A percentile compares a stretch with the other conserved stretches of the same genome.
Evolutionary conservation across 768 basidiomycete species (phyloP).

Genomic region (Cyclocybe cylindracea): DNA sequence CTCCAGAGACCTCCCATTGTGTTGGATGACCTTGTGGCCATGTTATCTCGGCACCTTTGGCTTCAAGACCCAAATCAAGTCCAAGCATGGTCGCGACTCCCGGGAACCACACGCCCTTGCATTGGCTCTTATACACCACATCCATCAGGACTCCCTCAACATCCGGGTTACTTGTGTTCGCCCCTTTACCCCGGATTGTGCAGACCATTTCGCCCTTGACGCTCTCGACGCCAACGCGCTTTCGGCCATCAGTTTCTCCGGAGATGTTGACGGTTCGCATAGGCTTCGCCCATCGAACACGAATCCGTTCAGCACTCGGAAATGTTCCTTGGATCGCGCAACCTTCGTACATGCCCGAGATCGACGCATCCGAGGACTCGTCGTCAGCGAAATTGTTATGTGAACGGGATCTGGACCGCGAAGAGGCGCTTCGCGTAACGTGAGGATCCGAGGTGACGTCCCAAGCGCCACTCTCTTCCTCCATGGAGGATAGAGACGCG

Average conservation of each 20-base stretch:
- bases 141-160: slow-evolving; percentile 61
- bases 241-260: slow-evolving; percentile 50
- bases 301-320: slow-evolving; percentile 73
- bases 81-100: slow-evolving; percentile 83
- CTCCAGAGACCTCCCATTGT: slow-evolving; percentile 66
- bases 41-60: slow-evolving; percentile 65
- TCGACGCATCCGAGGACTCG: slow-evolving; percentile 75
- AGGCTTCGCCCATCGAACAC: slow-evolving; percentile 78
- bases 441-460: slow-evolving; percentile 77
- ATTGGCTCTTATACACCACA: slow-evolving; percentile 71
- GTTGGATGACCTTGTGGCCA: slow-evolving; percentile 57
- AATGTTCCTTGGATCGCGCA: slow-evolving; percentile 78
- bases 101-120: slow-evolving; percentile 79
- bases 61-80: slow-evolving; percentile 71
- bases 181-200: slow-evolving; percentile 51
- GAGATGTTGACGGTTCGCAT: slow-evolving; percentile 47
- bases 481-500: slow-evolving; percentile 75
- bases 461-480: slow-evolving; percentile 70
- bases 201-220: slow-evolving; percentile 70
- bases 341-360: slow-evolving; percentile 54
- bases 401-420: slow-evolving; percentile 57
- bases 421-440: slow-evolving; percentile 56
- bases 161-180: slow-evolving; percentile 33
- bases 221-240: slow-evolving; percentile 69
- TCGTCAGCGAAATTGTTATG: slow-evolving; percentile 79